Evolutionary conservation across 2,329 filamentous ascomycete genomes (phyloP).

Genomic region (Fusarium verticillioides): DNA sequence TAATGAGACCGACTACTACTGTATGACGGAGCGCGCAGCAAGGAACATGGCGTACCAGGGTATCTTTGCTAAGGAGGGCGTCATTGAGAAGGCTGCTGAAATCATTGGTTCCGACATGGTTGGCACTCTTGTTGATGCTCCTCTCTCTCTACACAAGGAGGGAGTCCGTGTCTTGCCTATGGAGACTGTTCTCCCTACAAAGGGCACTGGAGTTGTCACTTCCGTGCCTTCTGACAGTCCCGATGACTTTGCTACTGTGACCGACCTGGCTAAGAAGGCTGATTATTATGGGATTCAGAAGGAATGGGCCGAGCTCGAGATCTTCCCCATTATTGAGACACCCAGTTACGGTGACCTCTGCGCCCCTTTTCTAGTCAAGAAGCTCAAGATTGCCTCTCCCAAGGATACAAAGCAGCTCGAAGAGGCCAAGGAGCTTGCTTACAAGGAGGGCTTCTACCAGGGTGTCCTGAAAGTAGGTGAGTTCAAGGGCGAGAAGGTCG

Average conservation of each 20-base stretch:
- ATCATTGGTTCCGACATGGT: conserved; percentile 82
- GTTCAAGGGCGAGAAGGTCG: conserved; percentile 87
- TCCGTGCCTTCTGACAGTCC: conserved; percentile 94
- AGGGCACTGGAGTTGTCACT: conserved; percentile 96
- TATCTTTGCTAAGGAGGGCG: conserved; percentile 81
- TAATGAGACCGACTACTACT: neutral
- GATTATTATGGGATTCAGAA: conserved; percentile 97
- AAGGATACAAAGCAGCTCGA: conserved; percentile 91
- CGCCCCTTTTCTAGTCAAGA: conserved; percentile 85
- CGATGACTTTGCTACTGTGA: conserved; percentile 91
- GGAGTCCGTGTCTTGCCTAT: conserved; percentile 93
- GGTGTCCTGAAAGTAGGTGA: conserved; percentile 89
- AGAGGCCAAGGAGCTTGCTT: conserved; percentile 94
- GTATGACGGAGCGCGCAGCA: conserved; percentile 81
- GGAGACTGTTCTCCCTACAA: conserved; percentile 90
- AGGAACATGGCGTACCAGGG: conserved; percentile 98
- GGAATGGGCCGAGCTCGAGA: conserved; percentile 93
- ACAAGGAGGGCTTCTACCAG: conserved; percentile 98
- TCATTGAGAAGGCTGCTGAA: conserved; percentile 78
- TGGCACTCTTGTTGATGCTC: conserved; percentile 89
- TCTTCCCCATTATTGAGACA: conserved; percentile 88
- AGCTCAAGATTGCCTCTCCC: conserved; percentile 95
- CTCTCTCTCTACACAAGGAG: conserved; percentile 84
- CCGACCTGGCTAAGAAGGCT: conserved; percentile 91
- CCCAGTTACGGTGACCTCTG: conserved; percentile 87